A percentile compares a stretch with the other conserved stretches of the same genome.
Conservation (phyloP, 148 eudicot genomes). For the Rhododendron molle region DNA sequence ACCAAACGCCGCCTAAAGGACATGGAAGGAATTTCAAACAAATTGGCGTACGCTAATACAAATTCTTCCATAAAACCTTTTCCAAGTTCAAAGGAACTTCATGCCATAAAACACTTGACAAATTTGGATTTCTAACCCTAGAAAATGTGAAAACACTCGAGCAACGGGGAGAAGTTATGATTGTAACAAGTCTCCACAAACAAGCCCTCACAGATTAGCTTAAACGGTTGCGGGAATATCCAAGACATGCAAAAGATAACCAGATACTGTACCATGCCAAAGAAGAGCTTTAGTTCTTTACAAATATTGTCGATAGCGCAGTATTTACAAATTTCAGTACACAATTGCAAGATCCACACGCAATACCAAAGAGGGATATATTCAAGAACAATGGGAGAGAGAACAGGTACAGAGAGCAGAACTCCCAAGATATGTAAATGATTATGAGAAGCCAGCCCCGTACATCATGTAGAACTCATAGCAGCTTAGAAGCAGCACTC, state of each 20-base stretch:
- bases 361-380: neutral
- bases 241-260: neutral
- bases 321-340: neutral
- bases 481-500: constrained; percentile 43
- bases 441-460: neutral
- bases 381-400: neutral
- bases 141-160: neutral
- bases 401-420: neutral
- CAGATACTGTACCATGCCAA: neutral
- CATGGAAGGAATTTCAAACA: neutral
- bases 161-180: neutral
- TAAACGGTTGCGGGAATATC: neutral
- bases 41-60: neutral
- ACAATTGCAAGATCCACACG: neutral
- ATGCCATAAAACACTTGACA: neutral
- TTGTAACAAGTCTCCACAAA: neutral
- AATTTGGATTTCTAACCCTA: neutral
- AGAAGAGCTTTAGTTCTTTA: neutral
- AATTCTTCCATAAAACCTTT: neutral
- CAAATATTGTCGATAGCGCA: neutral
- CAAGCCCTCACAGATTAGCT: neutral
- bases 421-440: neutral
- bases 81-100: neutral
- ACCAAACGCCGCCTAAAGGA: neutral
- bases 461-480: neutral